phyloP scores from a whole-genome alignment of 371 early-diverging fungal genomes.

The Mortierella sp. region DNA sequence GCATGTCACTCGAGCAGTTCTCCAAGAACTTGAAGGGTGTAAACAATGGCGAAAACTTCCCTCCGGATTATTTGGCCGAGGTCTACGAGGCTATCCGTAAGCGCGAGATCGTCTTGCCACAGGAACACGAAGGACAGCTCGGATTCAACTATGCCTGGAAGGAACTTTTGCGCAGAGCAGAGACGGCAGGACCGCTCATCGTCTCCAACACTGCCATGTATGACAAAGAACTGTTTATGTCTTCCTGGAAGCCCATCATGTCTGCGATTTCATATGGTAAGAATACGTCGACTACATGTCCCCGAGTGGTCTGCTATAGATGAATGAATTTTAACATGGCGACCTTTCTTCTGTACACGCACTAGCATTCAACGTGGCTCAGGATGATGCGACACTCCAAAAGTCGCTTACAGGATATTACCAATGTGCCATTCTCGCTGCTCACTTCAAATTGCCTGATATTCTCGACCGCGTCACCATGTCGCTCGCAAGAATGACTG shows the following conservation, averaged over 20 bases:
- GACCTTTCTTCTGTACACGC: not conserved
- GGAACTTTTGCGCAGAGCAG: constrained; percentile 78
- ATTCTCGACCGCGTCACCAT: constrained; percentile 85
- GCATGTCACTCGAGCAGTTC: constrained; percentile 92
- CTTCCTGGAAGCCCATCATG: constrained; percentile 72
- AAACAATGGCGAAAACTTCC: constrained; percentile 82
- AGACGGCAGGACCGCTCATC: constrained; percentile 63
- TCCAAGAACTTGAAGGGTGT: constrained; percentile 84
- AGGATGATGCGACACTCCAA: constrained; percentile 83
- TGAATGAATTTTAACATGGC: not conserved
- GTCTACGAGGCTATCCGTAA: constrained; percentile 84
- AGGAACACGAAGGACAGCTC: constrained; percentile 93
- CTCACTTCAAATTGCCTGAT: constrained; percentile 79
- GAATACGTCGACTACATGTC: constrained; percentile 10
- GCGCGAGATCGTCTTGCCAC: constrained; percentile 89
- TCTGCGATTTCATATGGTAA: constrained; percentile 80
- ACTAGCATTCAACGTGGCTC: constrained; percentile 84
- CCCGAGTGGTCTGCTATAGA: not conserved
- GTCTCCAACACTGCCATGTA: constrained; percentile 67
- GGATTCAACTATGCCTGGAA: constrained; percentile 97
- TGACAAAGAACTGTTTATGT: constrained; percentile 76
- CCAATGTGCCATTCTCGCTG: constrained; percentile 82
- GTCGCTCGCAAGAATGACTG: constrained; percentile 82
- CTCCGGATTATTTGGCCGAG: constrained; percentile 79
- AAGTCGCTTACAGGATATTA: constrained; percentile 87